phyloP scores from a whole-genome alignment of 768 basidiomycete species.

The Panellus pusillus region DNA sequence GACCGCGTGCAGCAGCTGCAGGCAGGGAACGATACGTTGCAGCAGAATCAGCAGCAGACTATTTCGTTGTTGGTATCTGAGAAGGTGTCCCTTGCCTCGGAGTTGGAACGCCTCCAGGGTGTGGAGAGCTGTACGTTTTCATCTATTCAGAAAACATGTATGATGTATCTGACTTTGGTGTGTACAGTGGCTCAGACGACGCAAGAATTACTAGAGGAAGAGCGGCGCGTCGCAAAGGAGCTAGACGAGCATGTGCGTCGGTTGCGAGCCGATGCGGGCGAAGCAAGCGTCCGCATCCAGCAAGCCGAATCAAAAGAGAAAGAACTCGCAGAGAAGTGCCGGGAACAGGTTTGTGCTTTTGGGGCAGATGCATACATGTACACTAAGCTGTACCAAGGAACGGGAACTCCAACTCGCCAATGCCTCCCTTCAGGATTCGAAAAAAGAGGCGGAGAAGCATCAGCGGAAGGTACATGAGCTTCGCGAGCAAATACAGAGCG shows the following conservation, averaged over 20 bases:
- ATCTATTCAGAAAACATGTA: background rate
- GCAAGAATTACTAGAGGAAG: slow-evolving; percentile 41
- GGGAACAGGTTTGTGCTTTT: slow-evolving; percentile 49
- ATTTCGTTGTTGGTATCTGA: slow-evolving; percentile 78
- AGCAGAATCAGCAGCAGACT: slow-evolving; percentile 66
- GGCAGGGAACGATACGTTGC: slow-evolving; percentile 33
- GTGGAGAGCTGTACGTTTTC: slow-evolving; percentile 60
- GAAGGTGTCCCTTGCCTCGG: slow-evolving; percentile 59
- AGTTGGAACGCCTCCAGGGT: slow-evolving; percentile 57
- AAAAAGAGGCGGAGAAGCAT: slow-evolving; percentile 52
- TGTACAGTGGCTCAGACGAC: slow-evolving; percentile 44
- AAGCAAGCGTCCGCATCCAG: slow-evolving; percentile 38
- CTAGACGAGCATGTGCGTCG: slow-evolving; percentile 44
- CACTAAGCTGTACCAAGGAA: slow-evolving; percentile 49
- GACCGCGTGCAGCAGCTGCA: slow-evolving; percentile 31
- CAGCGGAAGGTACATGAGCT: slow-evolving; percentile 66
- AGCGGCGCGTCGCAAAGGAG: slow-evolving; percentile 38
- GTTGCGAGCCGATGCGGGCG: slow-evolving; percentile 40
- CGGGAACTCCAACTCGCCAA: slow-evolving; percentile 71
- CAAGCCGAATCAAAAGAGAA: slow-evolving; percentile 52
- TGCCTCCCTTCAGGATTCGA: slow-evolving; percentile 51
- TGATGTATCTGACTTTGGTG: background rate
- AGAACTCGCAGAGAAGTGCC: slow-evolving; percentile 49
- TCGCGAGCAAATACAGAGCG: slow-evolving; percentile 80
- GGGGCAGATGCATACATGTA: background rate